Conservation (phyloP, 257 asterid species). For the Galeopsis tetrahit region DNA sequence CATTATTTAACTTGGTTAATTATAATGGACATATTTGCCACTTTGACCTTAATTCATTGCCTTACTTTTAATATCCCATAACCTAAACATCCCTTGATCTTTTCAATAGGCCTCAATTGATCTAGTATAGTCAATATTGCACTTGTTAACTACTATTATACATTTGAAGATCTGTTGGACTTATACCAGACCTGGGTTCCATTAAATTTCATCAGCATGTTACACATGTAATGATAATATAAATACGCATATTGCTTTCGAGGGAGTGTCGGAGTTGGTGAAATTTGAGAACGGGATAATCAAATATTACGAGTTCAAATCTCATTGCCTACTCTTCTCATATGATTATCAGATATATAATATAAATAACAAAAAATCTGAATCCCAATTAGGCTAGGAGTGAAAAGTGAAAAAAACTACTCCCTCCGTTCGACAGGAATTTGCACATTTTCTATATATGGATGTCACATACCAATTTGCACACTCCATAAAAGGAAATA, state of each 20-base stretch:
- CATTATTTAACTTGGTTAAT: background rate
- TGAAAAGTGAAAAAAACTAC: background rate
- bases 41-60: background rate
- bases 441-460: no score
- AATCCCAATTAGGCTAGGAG: background rate
- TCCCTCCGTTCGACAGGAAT: no score
- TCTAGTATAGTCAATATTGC: background rate
- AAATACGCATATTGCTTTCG: no score
- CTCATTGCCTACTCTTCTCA: background rate
- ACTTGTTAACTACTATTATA: background rate
- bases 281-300: no score
- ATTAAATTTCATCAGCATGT: background rate
- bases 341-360: background rate
- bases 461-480: no score
- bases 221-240: background rate
- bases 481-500: no score
- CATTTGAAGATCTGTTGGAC: background rate
- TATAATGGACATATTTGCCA: background rate
- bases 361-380: background rate
- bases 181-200: background rate
- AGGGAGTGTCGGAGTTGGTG: no score
- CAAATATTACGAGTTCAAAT: background rate
- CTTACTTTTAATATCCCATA: background rate
- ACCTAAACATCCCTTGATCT: constrained; percentile 17
- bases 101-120: background rate